A percentile compares a stretch with the other conserved stretches of the same genome.
These are phyloP conservation scores for Carpinus fangiana DNA, from an alignment of 306 rosid genomes.

Conservation along the genomic window DNA sequence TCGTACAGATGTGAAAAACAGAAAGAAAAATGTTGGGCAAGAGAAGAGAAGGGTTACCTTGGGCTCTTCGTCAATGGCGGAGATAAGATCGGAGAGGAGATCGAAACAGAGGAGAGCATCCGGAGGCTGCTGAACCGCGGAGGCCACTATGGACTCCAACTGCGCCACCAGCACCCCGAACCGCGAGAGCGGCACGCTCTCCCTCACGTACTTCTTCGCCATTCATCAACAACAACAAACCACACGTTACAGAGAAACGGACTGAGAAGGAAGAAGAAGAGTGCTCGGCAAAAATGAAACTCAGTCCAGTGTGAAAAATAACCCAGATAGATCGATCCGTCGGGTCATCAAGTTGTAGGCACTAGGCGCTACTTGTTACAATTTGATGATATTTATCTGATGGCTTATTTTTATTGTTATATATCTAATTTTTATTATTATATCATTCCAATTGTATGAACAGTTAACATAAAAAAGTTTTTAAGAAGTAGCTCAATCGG, in stretches of 20 bases:
- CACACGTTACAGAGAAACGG: neutral
- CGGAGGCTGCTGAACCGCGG: conserved; percentile 78
- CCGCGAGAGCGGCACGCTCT: conserved; percentile 81
- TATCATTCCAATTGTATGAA: too few relatives aligned
- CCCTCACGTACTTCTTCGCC: conserved; percentile 59
- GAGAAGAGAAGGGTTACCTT: conserved; percentile 53
- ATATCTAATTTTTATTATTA: too few relatives aligned
- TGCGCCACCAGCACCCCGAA: conserved; percentile 96
- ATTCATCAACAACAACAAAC: conserved; percentile 17
- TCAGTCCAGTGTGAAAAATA: neutral
- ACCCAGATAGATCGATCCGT: neutral
- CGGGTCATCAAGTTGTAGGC: neutral
- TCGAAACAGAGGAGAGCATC: conserved; percentile 97
- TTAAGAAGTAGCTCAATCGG: too few relatives aligned
- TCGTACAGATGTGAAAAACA: neutral
- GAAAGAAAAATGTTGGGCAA: neutral
- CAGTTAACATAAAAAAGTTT: too few relatives aligned
- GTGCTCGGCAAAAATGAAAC: neutral
- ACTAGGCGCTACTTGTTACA: too few relatives aligned
- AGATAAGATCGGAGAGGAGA: conserved; percentile 97
- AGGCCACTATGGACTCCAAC: conserved; percentile 91
- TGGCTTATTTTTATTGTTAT: too few relatives aligned
- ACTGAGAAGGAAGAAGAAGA: neutral
- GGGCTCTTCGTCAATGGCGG: conserved; percentile 80
- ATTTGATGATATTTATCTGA: too few relatives aligned